These are phyloP conservation scores for Brassica carinata DNA, from an alignment of 345 rosid genomes.

Conservation along the genomic window DNA sequence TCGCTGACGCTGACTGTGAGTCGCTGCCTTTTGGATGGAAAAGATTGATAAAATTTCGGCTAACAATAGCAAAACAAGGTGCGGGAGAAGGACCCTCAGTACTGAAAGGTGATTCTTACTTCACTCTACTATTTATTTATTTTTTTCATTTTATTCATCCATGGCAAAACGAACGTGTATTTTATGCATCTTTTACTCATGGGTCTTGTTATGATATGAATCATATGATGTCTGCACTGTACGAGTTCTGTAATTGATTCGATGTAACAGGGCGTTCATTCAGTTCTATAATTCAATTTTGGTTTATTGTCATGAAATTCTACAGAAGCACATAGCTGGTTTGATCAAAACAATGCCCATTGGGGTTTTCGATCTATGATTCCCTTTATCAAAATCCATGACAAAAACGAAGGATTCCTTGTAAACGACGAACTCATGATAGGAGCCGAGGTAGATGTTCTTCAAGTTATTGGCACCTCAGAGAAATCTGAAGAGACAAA, in stretches of 20 bases:
- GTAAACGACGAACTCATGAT: conserved; percentile 54
- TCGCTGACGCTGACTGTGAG: conserved; percentile 48
- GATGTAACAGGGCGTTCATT: not conserved
- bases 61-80: conserved; percentile 60
- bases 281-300: not conserved
- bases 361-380: not conserved
- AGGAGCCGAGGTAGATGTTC: conserved; percentile 58
- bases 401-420: conserved; percentile 28
- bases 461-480: not conserved
- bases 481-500: not conserved
- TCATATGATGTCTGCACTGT: not conserved
- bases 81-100: not conserved
- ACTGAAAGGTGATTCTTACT: not conserved
- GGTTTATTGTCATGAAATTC: not conserved
- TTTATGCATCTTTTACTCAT: not conserved
- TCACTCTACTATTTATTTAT: not conserved
- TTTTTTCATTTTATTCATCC: not conserved
- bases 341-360: not conserved
- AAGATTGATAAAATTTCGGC: conserved; percentile 60
- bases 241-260: not conserved
- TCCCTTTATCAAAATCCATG: not conserved
- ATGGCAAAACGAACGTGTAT: not conserved
- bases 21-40: conserved; percentile 77
- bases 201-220: not conserved
- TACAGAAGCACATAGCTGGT: not conserved